phyloP scores from a whole-genome alignment of 2,329 filamentous ascomycete species.

The Talaromyces pinophilus region DNA sequence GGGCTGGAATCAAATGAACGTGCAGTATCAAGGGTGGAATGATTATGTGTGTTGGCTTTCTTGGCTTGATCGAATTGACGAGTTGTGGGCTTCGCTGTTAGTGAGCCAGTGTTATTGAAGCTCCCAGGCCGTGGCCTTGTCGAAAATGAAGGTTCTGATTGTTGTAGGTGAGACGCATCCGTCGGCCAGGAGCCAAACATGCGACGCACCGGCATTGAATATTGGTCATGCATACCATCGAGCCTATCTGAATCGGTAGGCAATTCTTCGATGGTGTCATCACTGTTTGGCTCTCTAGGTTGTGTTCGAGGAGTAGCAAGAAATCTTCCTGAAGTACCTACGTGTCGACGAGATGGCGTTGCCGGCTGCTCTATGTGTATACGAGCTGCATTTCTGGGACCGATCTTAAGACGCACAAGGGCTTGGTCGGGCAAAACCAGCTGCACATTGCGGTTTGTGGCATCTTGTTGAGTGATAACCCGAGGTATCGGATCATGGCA shows the following conservation, averaged over 20 bases:
- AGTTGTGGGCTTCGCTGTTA: background rate
- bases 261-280: constrained; percentile 16
- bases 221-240: background rate
- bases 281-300: constrained; percentile 12
- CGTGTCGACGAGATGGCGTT: background rate
- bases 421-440: constrained; percentile 13
- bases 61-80: background rate
- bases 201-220: constrained; percentile 12
- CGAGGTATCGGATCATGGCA: background rate
- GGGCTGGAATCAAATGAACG: background rate
- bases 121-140: background rate
- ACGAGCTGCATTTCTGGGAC: constrained; percentile 28
- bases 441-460: background rate
- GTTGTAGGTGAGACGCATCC: background rate
- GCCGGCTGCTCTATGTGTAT: constrained; percentile 21
- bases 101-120: background rate
- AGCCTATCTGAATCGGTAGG: background rate
- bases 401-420: constrained; percentile 29
- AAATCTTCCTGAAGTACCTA: background rate
- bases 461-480: background rate
- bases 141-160: background rate
- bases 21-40: background rate
- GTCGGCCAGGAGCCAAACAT: constrained; percentile 17
- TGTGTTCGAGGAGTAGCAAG: background rate
- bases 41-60: background rate